phyloP scores from a whole-genome alignment of 2,329 filamentous ascomycete species.

The Nectriaceae sp. region DNA sequence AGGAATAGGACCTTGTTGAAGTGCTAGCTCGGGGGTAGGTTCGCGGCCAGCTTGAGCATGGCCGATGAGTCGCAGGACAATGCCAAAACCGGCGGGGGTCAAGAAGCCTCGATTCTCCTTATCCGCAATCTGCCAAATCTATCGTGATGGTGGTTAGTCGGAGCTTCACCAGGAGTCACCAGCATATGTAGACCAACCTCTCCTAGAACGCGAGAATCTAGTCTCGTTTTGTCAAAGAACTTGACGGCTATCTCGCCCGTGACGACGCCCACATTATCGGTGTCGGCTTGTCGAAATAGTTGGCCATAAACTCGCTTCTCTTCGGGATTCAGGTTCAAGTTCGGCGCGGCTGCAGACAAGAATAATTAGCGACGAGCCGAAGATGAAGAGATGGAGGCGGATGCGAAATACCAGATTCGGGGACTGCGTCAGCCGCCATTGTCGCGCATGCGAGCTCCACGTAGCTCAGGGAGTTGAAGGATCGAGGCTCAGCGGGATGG shows the following conservation, averaged over 20 bases:
- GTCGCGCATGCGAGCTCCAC: constrained; percentile 31
- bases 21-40: constrained; percentile 77
- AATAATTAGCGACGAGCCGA: constrained; percentile 15
- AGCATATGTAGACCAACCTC: constrained; percentile 60
- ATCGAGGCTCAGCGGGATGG: constrained; percentile 15
- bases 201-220: constrained; percentile 83
- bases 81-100: constrained; percentile 88
- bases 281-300: constrained; percentile 91
- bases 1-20: constrained; percentile 85
- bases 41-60: constrained; percentile 89
- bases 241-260: constrained; percentile 95
- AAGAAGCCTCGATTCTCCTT: constrained; percentile 93
- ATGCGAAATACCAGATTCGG: constrained; percentile 22
- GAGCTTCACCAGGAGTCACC: background rate
- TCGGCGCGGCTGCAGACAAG: constrained; percentile 53
- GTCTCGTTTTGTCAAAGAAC: constrained; percentile 95
- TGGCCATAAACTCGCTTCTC: constrained; percentile 94
- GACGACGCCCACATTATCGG: constrained; percentile 87
- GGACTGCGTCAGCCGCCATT: constrained; percentile 26
- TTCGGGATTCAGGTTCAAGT: constrained; percentile 83
- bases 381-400: constrained; percentile 1
- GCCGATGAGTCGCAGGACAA: constrained; percentile 90
- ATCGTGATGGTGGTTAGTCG: constrained; percentile 14
- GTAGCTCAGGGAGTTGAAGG: constrained; percentile 21
- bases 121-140: constrained; percentile 99